These are phyloP conservation scores for Ambrosia trifida DNA, from an alignment of 129 eudicot species.

Conservation along the genomic window DNA sequence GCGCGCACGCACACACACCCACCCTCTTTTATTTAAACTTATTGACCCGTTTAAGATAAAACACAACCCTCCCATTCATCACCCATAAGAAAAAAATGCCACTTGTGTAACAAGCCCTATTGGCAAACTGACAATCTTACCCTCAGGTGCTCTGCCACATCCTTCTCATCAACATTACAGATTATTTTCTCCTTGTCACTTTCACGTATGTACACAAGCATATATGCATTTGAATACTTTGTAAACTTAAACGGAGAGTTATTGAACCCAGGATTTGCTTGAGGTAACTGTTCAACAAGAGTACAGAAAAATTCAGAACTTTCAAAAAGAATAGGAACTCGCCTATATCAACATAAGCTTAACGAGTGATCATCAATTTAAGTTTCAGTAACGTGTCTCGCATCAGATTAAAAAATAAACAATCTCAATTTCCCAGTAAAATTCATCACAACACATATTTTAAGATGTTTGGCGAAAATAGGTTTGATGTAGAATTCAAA, in stretches of 20 bases:
- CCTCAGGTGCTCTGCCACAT: slow-evolving; percentile 82
- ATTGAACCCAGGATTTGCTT: slow-evolving; percentile 81
- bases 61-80: slow-evolving; percentile 8
- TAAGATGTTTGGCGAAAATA: slow-evolving; percentile 1
- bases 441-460: neutral
- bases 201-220: slow-evolving; percentile 89
- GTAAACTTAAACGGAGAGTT: slow-evolving; percentile 89
- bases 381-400: slow-evolving; percentile 1
- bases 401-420: neutral
- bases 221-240: slow-evolving; percentile 84
- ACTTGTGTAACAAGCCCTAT: neutral
- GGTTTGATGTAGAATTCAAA: neutral
- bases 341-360: slow-evolving; percentile 9
- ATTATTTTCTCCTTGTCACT: slow-evolving; percentile 79
- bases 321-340: neutral
- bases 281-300: slow-evolving; percentile 59
- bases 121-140: slow-evolving; percentile 35
- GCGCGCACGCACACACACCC: too few species aligned
- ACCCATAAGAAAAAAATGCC: slow-evolving; percentile 1
- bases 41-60: slow-evolving; percentile 4
- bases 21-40: neutral
- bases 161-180: slow-evolving; percentile 88
- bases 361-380: neutral
- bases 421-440: neutral
- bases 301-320: slow-evolving; percentile 23